These are phyloP conservation scores for Dysphania ambrosioides DNA, from an alignment of 148 eudicot species.

Conservation along the genomic window DNA sequence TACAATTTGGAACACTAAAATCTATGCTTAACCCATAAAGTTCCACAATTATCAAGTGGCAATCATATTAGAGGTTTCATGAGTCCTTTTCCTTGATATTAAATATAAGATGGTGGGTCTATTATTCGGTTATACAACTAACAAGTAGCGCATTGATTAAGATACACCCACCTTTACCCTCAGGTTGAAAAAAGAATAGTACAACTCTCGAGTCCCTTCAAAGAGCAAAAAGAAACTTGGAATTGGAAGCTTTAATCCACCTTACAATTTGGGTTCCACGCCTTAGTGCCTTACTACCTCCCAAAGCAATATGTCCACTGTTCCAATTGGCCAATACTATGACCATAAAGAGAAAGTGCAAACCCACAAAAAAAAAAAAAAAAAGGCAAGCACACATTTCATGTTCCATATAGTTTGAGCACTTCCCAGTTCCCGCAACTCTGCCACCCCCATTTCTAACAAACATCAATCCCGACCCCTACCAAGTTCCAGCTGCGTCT, in stretches of 20 bases:
- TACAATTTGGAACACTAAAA: too few species aligned
- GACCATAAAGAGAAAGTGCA: conserved; percentile 6
- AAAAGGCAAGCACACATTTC: neutral
- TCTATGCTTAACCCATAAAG: too few species aligned
- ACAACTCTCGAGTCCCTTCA: conserved; percentile 20
- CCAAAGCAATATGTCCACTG: conserved; percentile 23
- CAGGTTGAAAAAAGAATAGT: neutral
- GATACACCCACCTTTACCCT: conserved; percentile 3
- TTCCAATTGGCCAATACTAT: neutral
- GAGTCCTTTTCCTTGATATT: neutral
- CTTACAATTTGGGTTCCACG: conserved; percentile 13
- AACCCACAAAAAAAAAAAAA: too few species aligned
- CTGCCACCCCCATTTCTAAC: too few species aligned
- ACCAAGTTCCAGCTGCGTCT: neutral
- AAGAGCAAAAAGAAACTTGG: conserved; percentile 20
- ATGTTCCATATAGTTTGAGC: neutral
- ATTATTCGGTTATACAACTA: conserved; percentile 15
- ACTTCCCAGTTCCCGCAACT: too few species aligned
- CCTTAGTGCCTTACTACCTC: conserved; percentile 23
- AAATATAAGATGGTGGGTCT: conserved; percentile 11
- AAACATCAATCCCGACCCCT: neutral
- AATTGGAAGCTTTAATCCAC: neutral
- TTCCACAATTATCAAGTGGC: neutral
- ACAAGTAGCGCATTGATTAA: neutral
- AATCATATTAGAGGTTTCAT: too few species aligned